Base-by-base conservation (phyloP, 306 rosid genomes). In the Citrullus mucosospermus region DNA sequence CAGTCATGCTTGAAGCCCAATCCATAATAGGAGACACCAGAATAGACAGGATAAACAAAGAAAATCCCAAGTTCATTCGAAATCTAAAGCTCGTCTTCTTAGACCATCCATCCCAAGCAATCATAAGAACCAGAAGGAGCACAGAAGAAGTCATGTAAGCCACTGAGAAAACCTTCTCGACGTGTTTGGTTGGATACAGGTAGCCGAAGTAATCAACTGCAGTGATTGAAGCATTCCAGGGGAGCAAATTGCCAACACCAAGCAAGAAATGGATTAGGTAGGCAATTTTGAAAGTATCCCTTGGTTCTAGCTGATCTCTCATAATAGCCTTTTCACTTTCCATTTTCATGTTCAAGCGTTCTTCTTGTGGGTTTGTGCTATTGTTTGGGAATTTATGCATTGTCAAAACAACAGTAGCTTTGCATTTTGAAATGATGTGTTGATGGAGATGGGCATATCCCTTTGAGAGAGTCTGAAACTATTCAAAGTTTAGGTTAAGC, bases 151-250 rank as follows among this genome's bases (percentile, higher is more conserved):
- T 63, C 93, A 90, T 90, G 79, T 90, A 88, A 34, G 93, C 97
- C 28, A 95, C 97, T 1, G 99, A 84, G 89, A 95, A 95, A 11
- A 89, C 97, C 82, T 80, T 91, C 78, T 95, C 97, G 9, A 91
- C 89, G 82, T 88, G 96, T 13, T 77, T 84, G 57, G 83, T 73
- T 3, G 99, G 96, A 59, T 92, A 96, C 58, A 92, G 95, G 79
- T 84, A 84, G 55, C 91, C 81, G 44, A 96, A 96, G 83, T 96
- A 96, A 80, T 96, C 99, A 22, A 90, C 93, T 13, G 96, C 99
- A 4, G 98, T 96, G 90, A 96, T 92, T 15, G 90, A 85, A 53
- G 96, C 99, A 86, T 96, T 96, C 99, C 99, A 96, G 9, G 99
- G 99, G 36, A 96, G 93, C 77, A 96, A 82, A 89, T 90, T 89